A percentile compares a stretch with the other conserved stretches of the same genome.
These are phyloP conservation scores for Cetraspora pellucida DNA, from an alignment of 192 early-diverging fungal species.

Conservation along the genomic window DNA sequence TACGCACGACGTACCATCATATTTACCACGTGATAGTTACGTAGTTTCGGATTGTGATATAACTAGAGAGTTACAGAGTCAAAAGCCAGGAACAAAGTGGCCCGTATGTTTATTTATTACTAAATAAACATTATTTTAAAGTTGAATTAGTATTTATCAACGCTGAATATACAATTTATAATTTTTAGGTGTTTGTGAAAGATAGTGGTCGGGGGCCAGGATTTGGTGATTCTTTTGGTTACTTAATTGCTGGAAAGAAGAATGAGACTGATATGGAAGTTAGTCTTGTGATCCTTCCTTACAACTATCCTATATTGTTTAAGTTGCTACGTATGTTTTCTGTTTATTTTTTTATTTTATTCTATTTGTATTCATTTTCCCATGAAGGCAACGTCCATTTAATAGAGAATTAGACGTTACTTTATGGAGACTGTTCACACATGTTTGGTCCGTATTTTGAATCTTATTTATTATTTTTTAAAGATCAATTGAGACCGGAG, in stretches of 20 bases:
- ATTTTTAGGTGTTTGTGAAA: background rate
- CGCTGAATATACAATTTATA: background rate
- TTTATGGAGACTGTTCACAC: background rate
- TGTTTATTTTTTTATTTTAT: background rate
- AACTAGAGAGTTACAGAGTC: background rate
- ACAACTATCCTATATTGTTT: background rate
- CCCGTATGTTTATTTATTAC: background rate
- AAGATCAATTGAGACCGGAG: slow-evolving; percentile 1
- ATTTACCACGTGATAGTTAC: slow-evolving; percentile 5
- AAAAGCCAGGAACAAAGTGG: slow-evolving; percentile 8
- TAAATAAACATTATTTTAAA: background rate
- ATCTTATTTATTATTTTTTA: background rate
- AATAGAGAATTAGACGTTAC: background rate
- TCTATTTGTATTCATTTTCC: background rate
- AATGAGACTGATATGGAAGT: slow-evolving; percentile 7
- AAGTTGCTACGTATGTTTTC: background rate
- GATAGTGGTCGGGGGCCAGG: background rate
- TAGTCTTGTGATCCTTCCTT: slow-evolving; percentile 17
- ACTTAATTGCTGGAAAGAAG: background rate
- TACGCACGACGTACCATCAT: background rate
- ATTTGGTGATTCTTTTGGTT: slow-evolving; percentile 16
- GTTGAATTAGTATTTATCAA: background rate
- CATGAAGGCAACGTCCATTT: background rate
- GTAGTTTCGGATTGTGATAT: background rate
- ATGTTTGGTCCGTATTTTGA: background rate